These are phyloP conservation scores for Canna indica DNA, from an alignment of 176 grass and related monocot genomes.

Conservation along the genomic window DNA sequence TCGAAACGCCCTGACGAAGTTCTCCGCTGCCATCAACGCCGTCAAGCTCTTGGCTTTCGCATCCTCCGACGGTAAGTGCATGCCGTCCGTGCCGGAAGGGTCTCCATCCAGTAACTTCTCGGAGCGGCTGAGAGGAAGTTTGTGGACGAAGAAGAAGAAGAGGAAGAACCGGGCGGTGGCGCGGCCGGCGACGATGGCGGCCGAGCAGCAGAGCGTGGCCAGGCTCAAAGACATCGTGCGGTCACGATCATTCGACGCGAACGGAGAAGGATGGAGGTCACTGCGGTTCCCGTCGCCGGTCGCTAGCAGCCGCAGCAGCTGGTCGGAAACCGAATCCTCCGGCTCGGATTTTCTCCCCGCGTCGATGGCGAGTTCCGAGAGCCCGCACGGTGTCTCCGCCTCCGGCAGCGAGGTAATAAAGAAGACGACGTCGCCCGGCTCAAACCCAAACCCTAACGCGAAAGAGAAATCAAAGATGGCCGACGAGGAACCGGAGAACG, in stretches of 20 bases:
- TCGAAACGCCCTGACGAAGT: background rate
- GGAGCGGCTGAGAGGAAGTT: conserved; percentile 41
- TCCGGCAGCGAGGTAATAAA: background rate
- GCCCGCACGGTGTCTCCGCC: conserved; percentile 14
- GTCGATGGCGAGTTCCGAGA: conserved; percentile 26
- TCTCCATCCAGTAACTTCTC: conserved; percentile 52
- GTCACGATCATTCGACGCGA: conserved; percentile 16
- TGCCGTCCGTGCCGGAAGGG: conserved; percentile 7
- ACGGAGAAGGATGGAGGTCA: conserved; percentile 12
- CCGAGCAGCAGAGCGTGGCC: background rate
- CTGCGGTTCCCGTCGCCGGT: conserved; percentile 53
- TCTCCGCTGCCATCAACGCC: conserved; percentile 6
- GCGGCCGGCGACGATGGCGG: background rate
- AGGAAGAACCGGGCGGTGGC: background rate
- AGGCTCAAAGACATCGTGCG: conserved; percentile 1
- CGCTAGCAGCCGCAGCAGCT: conserved; percentile 60
- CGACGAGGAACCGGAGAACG: background rate
- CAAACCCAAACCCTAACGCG: background rate
- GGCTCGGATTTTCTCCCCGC: conserved; percentile 14
- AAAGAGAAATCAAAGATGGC: background rate
- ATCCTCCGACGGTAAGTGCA: background rate
- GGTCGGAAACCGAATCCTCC: conserved; percentile 26
- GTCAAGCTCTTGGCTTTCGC: conserved; percentile 19
- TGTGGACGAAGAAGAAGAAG: conserved; percentile 33
- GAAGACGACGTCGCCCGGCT: background rate